These are phyloP conservation scores for Yarrowia divulgata DNA, from an alignment of 805 yeast species.

Conservation along the genomic window DNA sequence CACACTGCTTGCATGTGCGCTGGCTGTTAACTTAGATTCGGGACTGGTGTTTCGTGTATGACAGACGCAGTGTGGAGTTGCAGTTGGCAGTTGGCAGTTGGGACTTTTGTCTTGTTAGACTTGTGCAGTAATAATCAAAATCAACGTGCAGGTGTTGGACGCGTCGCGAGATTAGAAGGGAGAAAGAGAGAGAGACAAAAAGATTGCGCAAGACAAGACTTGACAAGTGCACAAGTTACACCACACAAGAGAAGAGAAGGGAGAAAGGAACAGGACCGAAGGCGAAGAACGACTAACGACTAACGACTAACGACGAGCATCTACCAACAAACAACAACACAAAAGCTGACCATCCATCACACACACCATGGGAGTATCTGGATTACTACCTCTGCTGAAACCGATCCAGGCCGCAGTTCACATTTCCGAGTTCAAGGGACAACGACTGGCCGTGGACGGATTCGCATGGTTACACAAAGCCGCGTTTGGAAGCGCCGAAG, in stretches of 20 bases:
- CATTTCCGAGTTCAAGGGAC: slow-evolving; percentile 69
- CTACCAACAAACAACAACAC: neutral
- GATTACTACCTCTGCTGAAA: slow-evolving; percentile 79
- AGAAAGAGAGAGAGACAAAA: neutral
- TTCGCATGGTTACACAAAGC: slow-evolving; percentile 97
- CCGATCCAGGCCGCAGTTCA: slow-evolving; percentile 69
- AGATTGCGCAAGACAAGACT: neutral
- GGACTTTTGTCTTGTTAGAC: neutral
- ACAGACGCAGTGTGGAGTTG: too few species aligned
- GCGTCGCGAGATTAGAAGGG: slow-evolving; percentile 5
- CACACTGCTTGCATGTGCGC: slow-evolving; percentile 26
- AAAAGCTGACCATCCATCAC: slow-evolving; percentile 40
- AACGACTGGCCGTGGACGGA: slow-evolving; percentile 89
- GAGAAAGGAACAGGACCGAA: neutral
- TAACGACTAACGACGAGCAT: neutral
- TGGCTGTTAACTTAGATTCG: slow-evolving; percentile 32
- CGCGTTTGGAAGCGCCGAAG: slow-evolving; percentile 80
- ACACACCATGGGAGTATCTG: slow-evolving; percentile 73
- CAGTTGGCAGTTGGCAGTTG: too few species aligned
- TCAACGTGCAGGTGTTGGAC: neutral
- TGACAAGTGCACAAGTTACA: neutral
- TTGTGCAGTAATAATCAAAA: neutral
- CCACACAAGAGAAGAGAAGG: neutral
- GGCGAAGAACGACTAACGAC: neutral
- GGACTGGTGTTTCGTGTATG: neutral